These are phyloP conservation scores for Pichia thaimueangensis DNA, from an alignment of 805 yeast genomes.

Conservation along the genomic window DNA sequence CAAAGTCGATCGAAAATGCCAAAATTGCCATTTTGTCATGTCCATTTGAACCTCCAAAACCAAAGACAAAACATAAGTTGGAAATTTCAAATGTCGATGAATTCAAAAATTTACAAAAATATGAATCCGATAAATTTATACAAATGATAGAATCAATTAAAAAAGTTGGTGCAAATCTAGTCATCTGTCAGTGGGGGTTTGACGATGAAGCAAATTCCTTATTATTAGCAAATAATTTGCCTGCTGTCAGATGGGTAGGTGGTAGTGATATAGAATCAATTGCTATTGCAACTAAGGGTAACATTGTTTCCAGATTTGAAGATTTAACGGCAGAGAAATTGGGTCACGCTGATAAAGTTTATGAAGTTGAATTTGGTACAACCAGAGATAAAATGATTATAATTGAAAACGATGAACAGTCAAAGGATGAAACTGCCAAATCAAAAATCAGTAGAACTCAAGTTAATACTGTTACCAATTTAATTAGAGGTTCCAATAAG, in stretches of 20 bases:
- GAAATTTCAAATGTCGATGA: constrained; percentile 93
- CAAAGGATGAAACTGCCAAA: constrained; percentile 46
- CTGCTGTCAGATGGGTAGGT: constrained; percentile 99
- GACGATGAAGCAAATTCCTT: constrained; percentile 98
- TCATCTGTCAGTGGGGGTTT: constrained; percentile 98
- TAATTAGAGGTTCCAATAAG: constrained; percentile 91
- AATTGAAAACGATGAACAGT: constrained; percentile 69
- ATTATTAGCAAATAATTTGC: constrained; percentile 77
- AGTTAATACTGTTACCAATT: constrained; percentile 61
- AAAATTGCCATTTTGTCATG: constrained; percentile 93
- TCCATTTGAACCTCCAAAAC: constrained; percentile 99
- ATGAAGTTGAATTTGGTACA: constrained; percentile 92
- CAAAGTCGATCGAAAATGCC: constrained; percentile 69
- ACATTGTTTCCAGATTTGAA: constrained; percentile 95
- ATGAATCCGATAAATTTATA: constrained; percentile 84
- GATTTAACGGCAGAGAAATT: constrained; percentile 76
- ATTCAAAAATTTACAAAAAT: constrained; percentile 81
- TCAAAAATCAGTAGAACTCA: constrained; percentile 25
- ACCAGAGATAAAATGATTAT: constrained; percentile 94
- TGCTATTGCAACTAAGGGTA: constrained; percentile 96
- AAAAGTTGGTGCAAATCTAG: constrained; percentile 88
- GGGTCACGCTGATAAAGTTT: constrained; percentile 80
- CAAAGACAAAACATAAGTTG: constrained; percentile 95
- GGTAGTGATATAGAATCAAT: constrained; percentile 93
- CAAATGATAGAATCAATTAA: constrained; percentile 88